phyloP scores from a whole-genome alignment of 1,139 yeast genomes.

The Saccharomycopsis crataegensis region DNA sequence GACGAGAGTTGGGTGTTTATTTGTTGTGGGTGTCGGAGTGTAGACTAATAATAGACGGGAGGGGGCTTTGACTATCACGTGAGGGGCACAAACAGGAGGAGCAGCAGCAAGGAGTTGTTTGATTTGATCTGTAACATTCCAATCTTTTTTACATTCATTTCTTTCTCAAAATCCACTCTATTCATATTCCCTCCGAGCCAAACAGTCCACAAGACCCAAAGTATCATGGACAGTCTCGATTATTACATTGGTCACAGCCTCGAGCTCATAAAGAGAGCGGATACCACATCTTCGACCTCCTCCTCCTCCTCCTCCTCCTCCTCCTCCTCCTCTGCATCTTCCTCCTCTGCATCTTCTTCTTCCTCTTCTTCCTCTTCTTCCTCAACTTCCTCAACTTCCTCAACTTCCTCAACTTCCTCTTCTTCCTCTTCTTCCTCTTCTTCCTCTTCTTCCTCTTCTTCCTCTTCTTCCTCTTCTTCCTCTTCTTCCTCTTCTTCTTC shows the following conservation, averaged over 20 bases:
- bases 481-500: neutral
- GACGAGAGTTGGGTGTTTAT: neutral
- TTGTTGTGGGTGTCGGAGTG: no score
- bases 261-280: neutral
- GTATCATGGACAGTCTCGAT: neutral
- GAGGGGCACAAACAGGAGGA: no score
- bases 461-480: neutral
- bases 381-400: neutral
- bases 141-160: no score
- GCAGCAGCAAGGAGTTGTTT: no score
- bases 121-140: no score
- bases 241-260: neutral
- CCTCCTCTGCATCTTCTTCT: constrained; percentile 1
- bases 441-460: neutral
- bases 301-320: neutral
- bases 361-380: constrained; percentile 5
- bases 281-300: neutral
- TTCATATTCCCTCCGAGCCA: no score
- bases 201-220: no score
- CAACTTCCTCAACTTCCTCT: neutral
- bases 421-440: neutral
- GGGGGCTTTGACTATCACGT: no score
- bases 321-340: neutral
- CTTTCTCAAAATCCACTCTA: no score
- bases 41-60: no score